Conservation (phyloP, 169 alveolate species). For the Plasmodium malariae region DNA sequence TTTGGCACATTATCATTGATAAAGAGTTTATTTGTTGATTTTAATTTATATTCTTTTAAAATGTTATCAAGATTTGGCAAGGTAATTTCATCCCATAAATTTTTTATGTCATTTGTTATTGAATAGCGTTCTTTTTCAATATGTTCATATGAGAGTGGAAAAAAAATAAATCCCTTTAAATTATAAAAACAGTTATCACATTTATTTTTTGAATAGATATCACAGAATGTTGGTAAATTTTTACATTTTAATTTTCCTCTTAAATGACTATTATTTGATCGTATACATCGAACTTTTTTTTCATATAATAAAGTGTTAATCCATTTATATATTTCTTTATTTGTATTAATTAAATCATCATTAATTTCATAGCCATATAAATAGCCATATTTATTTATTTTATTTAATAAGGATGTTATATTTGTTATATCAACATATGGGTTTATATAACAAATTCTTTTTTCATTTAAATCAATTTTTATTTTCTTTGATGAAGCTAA, state of each 20-base stretch:
- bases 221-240: conserved; percentile 77
- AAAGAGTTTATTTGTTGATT: conserved; percentile 66
- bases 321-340: conserved; percentile 74
- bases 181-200: conserved; percentile 80
- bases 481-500: conserved; percentile 74
- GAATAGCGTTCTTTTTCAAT: conserved; percentile 78
- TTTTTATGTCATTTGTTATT: conserved; percentile 79
- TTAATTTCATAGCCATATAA: conserved; percentile 77
- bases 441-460: conserved; percentile 69
- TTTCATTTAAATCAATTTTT: conserved; percentile 72
- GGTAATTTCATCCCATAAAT: conserved; percentile 80
- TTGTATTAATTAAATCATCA: conserved; percentile 77
- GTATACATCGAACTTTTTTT: conserved; percentile 79
- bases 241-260: conserved; percentile 80
- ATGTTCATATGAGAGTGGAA: conserved; percentile 79
- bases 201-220: conserved; percentile 78
- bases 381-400: conserved; percentile 70
- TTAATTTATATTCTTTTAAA: conserved; percentile 72
- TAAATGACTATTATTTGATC: conserved; percentile 79
- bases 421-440: conserved; percentile 68
- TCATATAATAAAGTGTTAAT: conserved; percentile 70
- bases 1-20: conserved; percentile 48
- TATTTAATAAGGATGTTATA: conserved; percentile 50
- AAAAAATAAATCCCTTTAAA: conserved; percentile 75
- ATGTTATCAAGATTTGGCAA: conserved; percentile 41